phyloP scores from a whole-genome alignment of 768 basidiomycete species.

The Imleria badia region DNA sequence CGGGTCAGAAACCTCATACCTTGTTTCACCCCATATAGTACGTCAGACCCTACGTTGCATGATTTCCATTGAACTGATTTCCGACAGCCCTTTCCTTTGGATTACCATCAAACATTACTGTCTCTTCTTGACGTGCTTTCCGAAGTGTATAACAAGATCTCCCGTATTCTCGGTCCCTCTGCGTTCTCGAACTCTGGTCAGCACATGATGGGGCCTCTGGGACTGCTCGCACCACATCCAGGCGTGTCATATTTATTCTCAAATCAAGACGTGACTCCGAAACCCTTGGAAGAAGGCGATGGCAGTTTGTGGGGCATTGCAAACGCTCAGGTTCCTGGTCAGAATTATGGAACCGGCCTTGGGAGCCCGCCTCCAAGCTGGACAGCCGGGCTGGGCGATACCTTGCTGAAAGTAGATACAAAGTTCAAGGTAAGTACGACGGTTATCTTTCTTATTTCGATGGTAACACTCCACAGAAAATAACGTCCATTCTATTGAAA shows the following conservation, averaged over 20 bases:
- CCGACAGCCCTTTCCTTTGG: slow-evolving; percentile 78
- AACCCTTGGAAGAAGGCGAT: slow-evolving; percentile 41
- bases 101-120: slow-evolving; percentile 86
- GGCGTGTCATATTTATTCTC: slow-evolving; percentile 78
- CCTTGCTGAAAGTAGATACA: slow-evolving; percentile 75
- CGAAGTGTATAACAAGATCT: slow-evolving; percentile 87
- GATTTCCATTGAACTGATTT: slow-evolving; percentile 3
- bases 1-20: slow-evolving; percentile 61
- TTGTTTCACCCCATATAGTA: slow-evolving; percentile 74
- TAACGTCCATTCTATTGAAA: slow-evolving; percentile 73
- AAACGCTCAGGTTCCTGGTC: slow-evolving; percentile 38
- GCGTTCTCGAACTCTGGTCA: slow-evolving; percentile 68
- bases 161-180: slow-evolving; percentile 78
- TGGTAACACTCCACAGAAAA: slow-evolving; percentile 58
- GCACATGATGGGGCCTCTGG: slow-evolving; percentile 75
- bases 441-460: background rate
- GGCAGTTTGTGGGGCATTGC: slow-evolving; percentile 76
- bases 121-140: slow-evolving; percentile 88
- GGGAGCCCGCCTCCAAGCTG: slow-evolving; percentile 59
- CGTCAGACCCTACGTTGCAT: slow-evolving; percentile 26
- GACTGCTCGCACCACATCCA: slow-evolving; percentile 73
- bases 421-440: slow-evolving; percentile 70
- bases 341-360: slow-evolving; percentile 34
- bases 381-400: slow-evolving; percentile 65
- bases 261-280: slow-evolving; percentile 37